Percentiles rank a stretch among this genome's conserved stretches.
Conservation (phyloP, 345 rosid species). For the Salix dunnii region DNA sequence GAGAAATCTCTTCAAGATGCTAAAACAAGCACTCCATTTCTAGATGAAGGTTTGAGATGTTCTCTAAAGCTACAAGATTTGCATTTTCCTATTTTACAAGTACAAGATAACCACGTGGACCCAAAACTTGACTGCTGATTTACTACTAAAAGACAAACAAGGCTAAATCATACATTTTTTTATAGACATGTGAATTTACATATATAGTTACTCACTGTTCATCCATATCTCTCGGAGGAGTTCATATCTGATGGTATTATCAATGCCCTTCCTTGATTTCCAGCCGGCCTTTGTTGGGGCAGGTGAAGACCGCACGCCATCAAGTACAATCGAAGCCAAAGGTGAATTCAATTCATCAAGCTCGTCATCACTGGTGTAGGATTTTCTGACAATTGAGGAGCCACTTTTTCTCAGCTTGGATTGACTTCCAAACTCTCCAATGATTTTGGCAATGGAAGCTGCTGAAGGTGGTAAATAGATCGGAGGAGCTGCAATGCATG, state of each 20-base stretch:
- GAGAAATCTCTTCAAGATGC: background rate
- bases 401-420: slow-evolving; percentile 53
- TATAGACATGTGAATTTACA: slow-evolving; percentile 1
- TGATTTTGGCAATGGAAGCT: slow-evolving; percentile 36
- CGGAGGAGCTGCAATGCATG: slow-evolving; percentile 58
- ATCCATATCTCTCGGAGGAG: slow-evolving; percentile 81
- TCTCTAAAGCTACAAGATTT: slow-evolving; percentile 9
- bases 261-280: slow-evolving; percentile 33
- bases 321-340: slow-evolving; percentile 47
- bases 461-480: slow-evolving; percentile 61
- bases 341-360: slow-evolving; percentile 83
- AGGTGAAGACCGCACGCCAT: slow-evolving; percentile 30
- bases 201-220: slow-evolving; percentile 39
- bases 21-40: background rate
- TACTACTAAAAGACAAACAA: slow-evolving; percentile 14
- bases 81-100: slow-evolving; percentile 2
- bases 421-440: slow-evolving; percentile 42
- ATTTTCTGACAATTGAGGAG: slow-evolving; percentile 61
- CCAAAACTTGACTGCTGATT: slow-evolving; percentile 21
- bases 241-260: slow-evolving; percentile 50
- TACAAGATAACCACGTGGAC: background rate
- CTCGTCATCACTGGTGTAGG: slow-evolving; percentile 83
- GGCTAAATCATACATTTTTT: background rate
- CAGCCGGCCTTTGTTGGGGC: slow-evolving; percentile 27
- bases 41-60: background rate